Conservation (phyloP, 768 basidiomycete species). For the Phlebiopsis gigantea region DNA sequence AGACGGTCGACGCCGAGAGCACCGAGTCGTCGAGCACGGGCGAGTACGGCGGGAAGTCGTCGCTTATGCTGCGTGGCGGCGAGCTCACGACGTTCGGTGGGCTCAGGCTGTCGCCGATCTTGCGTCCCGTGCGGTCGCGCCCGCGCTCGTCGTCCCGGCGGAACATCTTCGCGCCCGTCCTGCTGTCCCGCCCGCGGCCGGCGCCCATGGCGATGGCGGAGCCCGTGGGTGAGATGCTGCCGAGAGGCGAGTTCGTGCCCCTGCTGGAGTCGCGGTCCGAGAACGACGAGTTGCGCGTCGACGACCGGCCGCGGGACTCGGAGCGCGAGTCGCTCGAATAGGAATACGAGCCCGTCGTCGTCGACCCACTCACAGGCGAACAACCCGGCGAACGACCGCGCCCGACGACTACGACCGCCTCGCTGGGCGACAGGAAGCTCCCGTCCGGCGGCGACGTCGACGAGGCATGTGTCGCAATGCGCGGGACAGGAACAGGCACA, state of each 20-base stretch:
- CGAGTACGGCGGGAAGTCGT: constrained; percentile 13
- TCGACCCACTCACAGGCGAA: constrained; percentile 21
- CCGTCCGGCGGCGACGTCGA: constrained; percentile 17
- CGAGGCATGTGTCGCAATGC: constrained; percentile 27
- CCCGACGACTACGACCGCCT: constrained; percentile 10
- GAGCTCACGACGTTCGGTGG: constrained; percentile 30
- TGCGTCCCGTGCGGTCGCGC: constrained; percentile 36
- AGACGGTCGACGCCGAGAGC: constrained; percentile 16
- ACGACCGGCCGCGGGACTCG: constrained; percentile 46
- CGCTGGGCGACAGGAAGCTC: constrained; percentile 21
- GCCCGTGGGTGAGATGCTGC: constrained; percentile 31
- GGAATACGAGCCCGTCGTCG: constrained; percentile 21
- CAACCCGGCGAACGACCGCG: constrained; percentile 19
- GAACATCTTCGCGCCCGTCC: constrained; percentile 5
- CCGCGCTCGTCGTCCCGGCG: constrained; percentile 31
- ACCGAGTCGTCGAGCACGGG: constrained; percentile 9
- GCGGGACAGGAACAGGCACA: constrained; percentile 18
- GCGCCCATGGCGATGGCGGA: constrained; percentile 19
- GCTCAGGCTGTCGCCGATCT: constrained; percentile 34
- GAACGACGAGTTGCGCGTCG: constrained; percentile 49
- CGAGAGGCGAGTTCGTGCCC: constrained; percentile 28
- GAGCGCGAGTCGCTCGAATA: constrained; percentile 25
- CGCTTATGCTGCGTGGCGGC: constrained; percentile 17
- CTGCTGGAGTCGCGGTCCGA: constrained; percentile 43
- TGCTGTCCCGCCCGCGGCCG: constrained; percentile 12